These are phyloP conservation scores for Sporothrix pseudoabietina DNA, from an alignment of 2,329 filamentous ascomycete genomes.

Conservation along the genomic window DNA sequence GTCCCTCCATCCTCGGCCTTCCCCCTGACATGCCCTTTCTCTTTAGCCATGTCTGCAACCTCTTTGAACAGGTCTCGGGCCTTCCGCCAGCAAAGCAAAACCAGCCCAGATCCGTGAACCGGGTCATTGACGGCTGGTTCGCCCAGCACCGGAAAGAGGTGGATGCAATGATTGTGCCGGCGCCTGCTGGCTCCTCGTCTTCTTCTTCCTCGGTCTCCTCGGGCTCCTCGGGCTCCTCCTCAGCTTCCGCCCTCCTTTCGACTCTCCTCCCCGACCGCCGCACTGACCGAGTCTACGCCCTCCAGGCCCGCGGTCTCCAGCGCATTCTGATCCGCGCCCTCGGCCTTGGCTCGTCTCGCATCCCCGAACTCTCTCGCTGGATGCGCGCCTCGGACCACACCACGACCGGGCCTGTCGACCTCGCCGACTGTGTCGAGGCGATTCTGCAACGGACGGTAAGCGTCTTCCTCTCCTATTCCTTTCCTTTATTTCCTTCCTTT, in stretches of 20 bases:
- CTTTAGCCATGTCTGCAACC: constrained; percentile 72
- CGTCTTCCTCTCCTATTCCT: not conserved
- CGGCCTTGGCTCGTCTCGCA: constrained; percentile 63
- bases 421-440: constrained; percentile 70
- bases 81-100: constrained; percentile 40
- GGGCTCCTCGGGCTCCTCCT: constrained; percentile 55
- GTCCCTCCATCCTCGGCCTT: not conserved
- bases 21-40: constrained; percentile 58
- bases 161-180: constrained; percentile 9
- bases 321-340: constrained; percentile 69
- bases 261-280: constrained; percentile 75
- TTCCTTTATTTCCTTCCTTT: too few relatives aligned
- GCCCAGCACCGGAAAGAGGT: constrained; percentile 53
- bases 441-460: constrained; percentile 58
- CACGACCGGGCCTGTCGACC: constrained; percentile 68
- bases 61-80: constrained; percentile 68
- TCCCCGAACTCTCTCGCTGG: constrained; percentile 65
- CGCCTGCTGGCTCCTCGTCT: not conserved
- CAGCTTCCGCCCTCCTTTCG: constrained; percentile 65
- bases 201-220: constrained; percentile 48
- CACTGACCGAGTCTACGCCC: constrained; percentile 74
- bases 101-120: constrained; percentile 21
- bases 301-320: constrained; percentile 64
- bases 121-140: constrained; percentile 68
- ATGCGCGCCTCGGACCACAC: constrained; percentile 52